Percentiles rank a stretch among this genome's conserved stretches.
These are phyloP conservation scores for Populus hybrid DNA, from an alignment of 441 rosid species.

Conservation along the genomic window DNA sequence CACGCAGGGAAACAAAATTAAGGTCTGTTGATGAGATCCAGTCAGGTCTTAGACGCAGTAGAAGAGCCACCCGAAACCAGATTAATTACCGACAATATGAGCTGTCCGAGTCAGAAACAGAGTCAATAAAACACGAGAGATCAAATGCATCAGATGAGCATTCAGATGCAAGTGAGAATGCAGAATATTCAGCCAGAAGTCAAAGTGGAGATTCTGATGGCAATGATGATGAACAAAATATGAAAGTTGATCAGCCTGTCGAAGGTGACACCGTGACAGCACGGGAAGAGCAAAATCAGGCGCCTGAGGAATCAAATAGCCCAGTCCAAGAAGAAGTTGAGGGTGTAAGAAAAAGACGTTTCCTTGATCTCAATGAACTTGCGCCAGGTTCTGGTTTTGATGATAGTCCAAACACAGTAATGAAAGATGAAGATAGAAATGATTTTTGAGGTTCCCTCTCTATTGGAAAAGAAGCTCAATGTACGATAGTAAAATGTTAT, in stretches of 20 bases:
- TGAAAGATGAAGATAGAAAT: constrained; percentile 43
- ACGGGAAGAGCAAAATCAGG: constrained; percentile 45
- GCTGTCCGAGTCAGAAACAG: constrained; percentile 81
- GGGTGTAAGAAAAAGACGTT: constrained; percentile 60
- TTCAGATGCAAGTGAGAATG: constrained; percentile 67
- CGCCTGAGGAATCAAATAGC: constrained; percentile 46
- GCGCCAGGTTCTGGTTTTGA: constrained; percentile 94
- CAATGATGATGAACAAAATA: constrained; percentile 53
- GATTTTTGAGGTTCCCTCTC: constrained; percentile 36
- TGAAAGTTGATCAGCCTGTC: constrained; percentile 46
- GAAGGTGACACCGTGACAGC: constrained; percentile 39
- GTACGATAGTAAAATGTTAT: constrained; percentile 43
- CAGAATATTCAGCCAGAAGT: constrained; percentile 62
- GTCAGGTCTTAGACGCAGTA: constrained; percentile 94
- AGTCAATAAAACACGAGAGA: constrained; percentile 50
- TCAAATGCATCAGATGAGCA: constrained; percentile 52
- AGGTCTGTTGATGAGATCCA: constrained; percentile 70
- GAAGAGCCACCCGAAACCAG: constrained; percentile 71
- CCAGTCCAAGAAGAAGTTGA: constrained; percentile 59
- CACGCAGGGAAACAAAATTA: constrained; percentile 70
- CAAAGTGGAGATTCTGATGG: constrained; percentile 68
- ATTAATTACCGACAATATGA: constrained; percentile 80
- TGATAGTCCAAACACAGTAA: constrained; percentile 67
- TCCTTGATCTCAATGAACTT: constrained; percentile 85
- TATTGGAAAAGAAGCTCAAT: constrained; percentile 34